Conservation (phyloP, 345 rosid genomes). For the Aethionema arabicum region DNA sequence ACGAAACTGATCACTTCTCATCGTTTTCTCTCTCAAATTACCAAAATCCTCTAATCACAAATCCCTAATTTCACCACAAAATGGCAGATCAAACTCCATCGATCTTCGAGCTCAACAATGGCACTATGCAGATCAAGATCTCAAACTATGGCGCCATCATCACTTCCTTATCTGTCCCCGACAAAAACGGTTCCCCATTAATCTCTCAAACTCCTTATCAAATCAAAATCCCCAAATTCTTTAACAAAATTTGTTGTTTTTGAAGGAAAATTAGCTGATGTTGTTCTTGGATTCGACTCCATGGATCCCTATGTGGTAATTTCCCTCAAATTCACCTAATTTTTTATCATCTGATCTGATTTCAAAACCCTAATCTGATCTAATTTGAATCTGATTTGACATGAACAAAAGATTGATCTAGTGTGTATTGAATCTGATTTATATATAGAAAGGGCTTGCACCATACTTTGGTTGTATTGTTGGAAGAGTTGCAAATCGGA, state of each 20-base stretch:
- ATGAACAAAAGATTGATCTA: background rate
- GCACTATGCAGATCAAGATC: slow-evolving; percentile 69
- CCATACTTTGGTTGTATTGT: slow-evolving; percentile 94
- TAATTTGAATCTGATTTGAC: background rate
- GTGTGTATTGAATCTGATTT: slow-evolving; percentile 3
- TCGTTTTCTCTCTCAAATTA: slow-evolving; percentile 10
- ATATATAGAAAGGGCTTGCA: slow-evolving; percentile 65
- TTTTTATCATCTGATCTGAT: slow-evolving; percentile 16
- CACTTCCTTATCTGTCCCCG: slow-evolving; percentile 70
- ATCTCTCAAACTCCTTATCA: background rate
- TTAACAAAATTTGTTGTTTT: background rate
- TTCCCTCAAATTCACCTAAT: slow-evolving; percentile 2
- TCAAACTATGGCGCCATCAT: slow-evolving; percentile 81
- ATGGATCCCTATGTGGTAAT: slow-evolving; percentile 83
- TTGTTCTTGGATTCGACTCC: slow-evolving; percentile 87
- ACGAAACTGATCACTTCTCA: slow-evolving; percentile 27
- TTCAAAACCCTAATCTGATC: background rate
- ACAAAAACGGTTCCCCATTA: slow-evolving; percentile 58
- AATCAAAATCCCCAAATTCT: background rate
- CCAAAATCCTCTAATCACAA: background rate
- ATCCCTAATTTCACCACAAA: slow-evolving; percentile 12
- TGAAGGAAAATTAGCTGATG: slow-evolving; percentile 78
- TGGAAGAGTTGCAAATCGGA: slow-evolving; percentile 91
- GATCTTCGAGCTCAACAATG: slow-evolving; percentile 83
- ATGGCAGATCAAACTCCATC: slow-evolving; percentile 66